A percentile compares a stretch with the other conserved stretches of the same genome.
Conservation (phyloP, 805 yeast genomes). For the Yueomyces sp. region DNA sequence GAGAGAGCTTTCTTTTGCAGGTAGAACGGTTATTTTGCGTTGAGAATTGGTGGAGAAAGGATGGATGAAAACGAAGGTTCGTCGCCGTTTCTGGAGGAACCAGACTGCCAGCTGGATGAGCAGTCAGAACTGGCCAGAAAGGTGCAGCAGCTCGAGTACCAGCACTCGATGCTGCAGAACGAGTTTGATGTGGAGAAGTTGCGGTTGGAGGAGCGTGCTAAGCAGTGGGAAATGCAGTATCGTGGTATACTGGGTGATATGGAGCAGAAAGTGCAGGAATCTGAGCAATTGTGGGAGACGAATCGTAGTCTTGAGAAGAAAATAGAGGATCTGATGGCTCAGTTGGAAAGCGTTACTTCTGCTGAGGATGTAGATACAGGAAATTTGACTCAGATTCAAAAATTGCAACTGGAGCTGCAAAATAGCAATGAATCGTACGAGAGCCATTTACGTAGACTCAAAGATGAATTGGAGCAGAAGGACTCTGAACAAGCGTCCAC, state of each 20-base stretch:
- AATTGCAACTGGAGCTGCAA: background rate
- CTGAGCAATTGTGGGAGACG: slow-evolving; percentile 26
- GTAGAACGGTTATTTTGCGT: too few relatives aligned
- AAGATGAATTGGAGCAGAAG: slow-evolving; percentile 7
- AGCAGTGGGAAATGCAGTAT: slow-evolving; percentile 20
- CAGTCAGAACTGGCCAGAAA: background rate
- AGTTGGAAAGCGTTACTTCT: slow-evolving; percentile 4
- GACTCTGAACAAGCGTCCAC: slow-evolving; percentile 11
- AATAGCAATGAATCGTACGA: too few relatives aligned
- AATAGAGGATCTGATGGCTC: slow-evolving; percentile 11
- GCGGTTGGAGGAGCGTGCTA: slow-evolving; percentile 12
- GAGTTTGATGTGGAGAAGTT: slow-evolving; percentile 25
- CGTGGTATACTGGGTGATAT: slow-evolving; percentile 9
- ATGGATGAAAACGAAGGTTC: slow-evolving; percentile 21
- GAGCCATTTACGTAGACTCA: background rate
- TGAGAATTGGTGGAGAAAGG: too few relatives aligned
- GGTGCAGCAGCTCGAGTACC: background rate
- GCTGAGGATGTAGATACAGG: background rate
- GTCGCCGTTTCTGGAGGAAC: slow-evolving; percentile 28
- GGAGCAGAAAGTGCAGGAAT: slow-evolving; percentile 13
- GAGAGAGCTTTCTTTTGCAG: too few relatives aligned
- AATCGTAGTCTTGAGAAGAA: slow-evolving; percentile 14
- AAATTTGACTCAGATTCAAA: background rate
- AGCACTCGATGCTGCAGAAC: slow-evolving; percentile 14
- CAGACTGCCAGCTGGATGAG: slow-evolving; percentile 11